These are phyloP conservation scores for Acer campestre DNA, from an alignment of 345 rosid species.

Conservation along the genomic window DNA sequence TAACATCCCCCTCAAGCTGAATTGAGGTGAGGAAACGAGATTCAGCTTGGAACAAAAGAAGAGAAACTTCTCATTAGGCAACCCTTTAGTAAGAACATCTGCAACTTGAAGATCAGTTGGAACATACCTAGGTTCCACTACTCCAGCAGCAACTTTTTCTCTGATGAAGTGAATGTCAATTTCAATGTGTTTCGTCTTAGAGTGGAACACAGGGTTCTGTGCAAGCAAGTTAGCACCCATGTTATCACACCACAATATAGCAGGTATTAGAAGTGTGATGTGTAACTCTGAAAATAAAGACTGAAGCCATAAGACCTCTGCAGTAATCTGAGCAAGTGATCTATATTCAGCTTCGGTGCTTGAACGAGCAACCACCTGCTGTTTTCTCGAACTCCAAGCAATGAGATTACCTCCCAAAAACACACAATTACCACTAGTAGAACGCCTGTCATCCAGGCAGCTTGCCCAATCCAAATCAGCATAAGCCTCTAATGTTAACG, in stretches of 20 bases:
- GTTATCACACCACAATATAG: background rate
- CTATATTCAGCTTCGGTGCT: background rate
- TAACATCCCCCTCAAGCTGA: no score
- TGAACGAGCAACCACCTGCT: background rate
- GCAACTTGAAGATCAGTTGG: background rate
- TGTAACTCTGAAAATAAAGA: background rate
- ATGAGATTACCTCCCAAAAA: no score
- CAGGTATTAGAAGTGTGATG: background rate
- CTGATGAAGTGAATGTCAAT: background rate
- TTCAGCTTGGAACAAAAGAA: no score
- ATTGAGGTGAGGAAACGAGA: no score
- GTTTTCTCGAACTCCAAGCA: background rate
- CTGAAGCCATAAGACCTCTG: background rate
- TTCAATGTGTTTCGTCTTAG: background rate
- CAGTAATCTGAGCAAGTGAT: background rate
- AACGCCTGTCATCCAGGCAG: background rate
- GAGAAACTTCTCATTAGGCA: no score
- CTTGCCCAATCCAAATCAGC: background rate
- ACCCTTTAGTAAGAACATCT: no score
- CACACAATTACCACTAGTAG: background rate
- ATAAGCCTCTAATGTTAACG: background rate
- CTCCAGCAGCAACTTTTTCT: no score
- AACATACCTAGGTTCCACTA: no score
- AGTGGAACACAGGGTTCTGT: background rate
- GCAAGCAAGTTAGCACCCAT: background rate